These are phyloP conservation scores for Vitellaria paradoxa DNA, from an alignment of 179 eudicot species.

Conservation along the genomic window DNA sequence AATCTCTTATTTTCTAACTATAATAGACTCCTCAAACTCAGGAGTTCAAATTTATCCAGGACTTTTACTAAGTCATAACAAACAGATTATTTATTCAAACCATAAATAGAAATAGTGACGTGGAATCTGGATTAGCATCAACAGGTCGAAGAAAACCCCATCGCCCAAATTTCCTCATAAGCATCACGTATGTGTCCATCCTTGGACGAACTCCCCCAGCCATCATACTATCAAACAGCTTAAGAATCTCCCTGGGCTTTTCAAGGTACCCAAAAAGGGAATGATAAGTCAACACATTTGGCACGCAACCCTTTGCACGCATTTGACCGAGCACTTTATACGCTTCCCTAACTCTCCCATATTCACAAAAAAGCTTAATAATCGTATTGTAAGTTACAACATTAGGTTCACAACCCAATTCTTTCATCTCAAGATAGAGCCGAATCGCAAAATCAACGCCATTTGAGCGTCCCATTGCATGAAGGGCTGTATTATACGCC, in stretches of 20 bases:
- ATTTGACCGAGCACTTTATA: slow-evolving; percentile 48
- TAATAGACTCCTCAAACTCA: too few species aligned
- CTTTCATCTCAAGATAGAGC: slow-evolving; percentile 71
- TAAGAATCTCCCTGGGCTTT: slow-evolving; percentile 73
- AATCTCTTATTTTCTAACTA: too few species aligned
- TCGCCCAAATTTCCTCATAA: slow-evolving; percentile 48
- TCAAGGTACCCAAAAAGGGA: slow-evolving; percentile 69
- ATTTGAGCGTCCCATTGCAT: slow-evolving; percentile 68
- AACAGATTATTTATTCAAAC: too few species aligned
- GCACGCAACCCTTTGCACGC: slow-evolving; percentile 59
- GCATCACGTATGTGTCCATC: slow-evolving; percentile 91
- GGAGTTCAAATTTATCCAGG: too few species aligned
- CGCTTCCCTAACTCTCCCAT: slow-evolving; percentile 59
- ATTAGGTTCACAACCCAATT: slow-evolving; percentile 63
- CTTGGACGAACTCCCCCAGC: slow-evolving; percentile 64
- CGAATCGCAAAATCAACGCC: slow-evolving; percentile 80
- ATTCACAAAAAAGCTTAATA: slow-evolving; percentile 78
- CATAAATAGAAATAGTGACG: too few species aligned
- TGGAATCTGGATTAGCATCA: background rate
- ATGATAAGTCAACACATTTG: slow-evolving; percentile 71
- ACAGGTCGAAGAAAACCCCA: slow-evolving; percentile 97
- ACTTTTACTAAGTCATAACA: too few species aligned
- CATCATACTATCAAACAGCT: slow-evolving; percentile 75
- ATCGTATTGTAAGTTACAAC: slow-evolving; percentile 74
- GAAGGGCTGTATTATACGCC: slow-evolving; percentile 73